These are phyloP conservation scores for Gnomoniopsis sp. DNA, from an alignment of 2,329 filamentous ascomycete genomes.

Conservation along the genomic window DNA sequence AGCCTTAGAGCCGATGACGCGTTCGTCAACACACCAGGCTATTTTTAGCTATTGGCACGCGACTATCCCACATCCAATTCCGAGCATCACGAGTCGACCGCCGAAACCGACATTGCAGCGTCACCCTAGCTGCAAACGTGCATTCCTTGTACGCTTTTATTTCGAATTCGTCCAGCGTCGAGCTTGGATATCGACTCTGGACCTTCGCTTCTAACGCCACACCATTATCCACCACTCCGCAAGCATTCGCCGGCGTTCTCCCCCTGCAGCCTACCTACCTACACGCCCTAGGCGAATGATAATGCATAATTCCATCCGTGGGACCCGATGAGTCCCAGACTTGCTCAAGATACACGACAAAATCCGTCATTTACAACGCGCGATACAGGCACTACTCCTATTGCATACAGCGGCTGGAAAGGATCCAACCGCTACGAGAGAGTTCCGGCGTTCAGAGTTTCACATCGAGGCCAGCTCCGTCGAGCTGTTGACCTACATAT, in stretches of 20 bases:
- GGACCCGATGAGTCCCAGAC: not conserved
- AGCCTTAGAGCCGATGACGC: no score
- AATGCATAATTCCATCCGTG: constrained; percentile 16
- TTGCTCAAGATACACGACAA: constrained; percentile 8
- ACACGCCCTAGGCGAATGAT: constrained; percentile 12
- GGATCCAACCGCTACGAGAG: constrained; percentile 2
- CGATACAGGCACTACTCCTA: constrained; percentile 4
- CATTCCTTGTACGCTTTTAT: not conserved
- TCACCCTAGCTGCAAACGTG: not conserved
- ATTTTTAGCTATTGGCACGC: no score
- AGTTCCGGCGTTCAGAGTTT: constrained; percentile 13
- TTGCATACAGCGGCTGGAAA: constrained; percentile 16
- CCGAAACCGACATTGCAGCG: not conserved
- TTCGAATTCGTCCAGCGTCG: not conserved
- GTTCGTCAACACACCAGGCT: no score
- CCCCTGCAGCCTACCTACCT: not conserved
- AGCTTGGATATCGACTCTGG: not conserved
- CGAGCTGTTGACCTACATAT: constrained; percentile 1
- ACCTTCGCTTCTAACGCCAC: not conserved
- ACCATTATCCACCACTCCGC: not conserved
- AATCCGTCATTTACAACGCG: constrained; percentile 8
- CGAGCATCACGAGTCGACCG: not conserved
- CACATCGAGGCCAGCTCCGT: constrained; percentile 3
- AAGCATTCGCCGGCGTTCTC: not conserved
- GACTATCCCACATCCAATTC: no score